Base-by-base conservation (phyloP, 257 asterid species). In the Nicotiana noctiflora region DNA sequence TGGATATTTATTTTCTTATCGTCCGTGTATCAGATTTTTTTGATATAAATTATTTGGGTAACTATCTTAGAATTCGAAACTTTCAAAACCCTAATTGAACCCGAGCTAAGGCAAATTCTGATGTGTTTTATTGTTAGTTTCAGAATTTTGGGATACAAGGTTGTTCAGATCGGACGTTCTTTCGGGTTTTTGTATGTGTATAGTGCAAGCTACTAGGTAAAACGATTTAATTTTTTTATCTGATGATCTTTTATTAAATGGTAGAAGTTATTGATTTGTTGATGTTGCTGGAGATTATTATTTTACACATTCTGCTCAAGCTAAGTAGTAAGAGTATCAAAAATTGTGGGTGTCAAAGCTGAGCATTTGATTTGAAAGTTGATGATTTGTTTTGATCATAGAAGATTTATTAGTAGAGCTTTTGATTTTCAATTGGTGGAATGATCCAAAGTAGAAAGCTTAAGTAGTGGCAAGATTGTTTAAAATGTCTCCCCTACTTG, bases 41-140 rank as follows among this genome's bases (percentile, higher is more conserved):
- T 64, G 0, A 53, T 40, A 62, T 84, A 19, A 76, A 49, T 79
- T 55, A 19, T 72, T 67, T 70, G 11, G 66, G 65, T 76, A 19
- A 77, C 37, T 29, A 68, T 70, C 53, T 63, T 67, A n/a, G 29
- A 59, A 76, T 76, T 80, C 23, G 55, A 60, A 75, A 25, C 62
- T 56, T 80, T 83, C 86, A 84, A 86, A 94, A 90, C 94, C 97
- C 94, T 89, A 88, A 89, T 87, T 88, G 91, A 92, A 89, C 91
- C 87, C 82, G 64, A 79, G 84, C 67, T 88, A 74, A 64, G 57
- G 23, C 81, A 86, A 67, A 85, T 81, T 60, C 76, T 84, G 25
- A 64, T 86, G 70, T 82, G 76, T 27, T 84, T 79, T 62, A 80
- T 79, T 85, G 84, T 81, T 90, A 88, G 84, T 87, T 86, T 77